A percentile compares a stretch with the other conserved stretches of the same genome.
These are phyloP conservation scores for Ogataea sp. DNA, from an alignment of 805 yeast species.

Conservation along the genomic window DNA sequence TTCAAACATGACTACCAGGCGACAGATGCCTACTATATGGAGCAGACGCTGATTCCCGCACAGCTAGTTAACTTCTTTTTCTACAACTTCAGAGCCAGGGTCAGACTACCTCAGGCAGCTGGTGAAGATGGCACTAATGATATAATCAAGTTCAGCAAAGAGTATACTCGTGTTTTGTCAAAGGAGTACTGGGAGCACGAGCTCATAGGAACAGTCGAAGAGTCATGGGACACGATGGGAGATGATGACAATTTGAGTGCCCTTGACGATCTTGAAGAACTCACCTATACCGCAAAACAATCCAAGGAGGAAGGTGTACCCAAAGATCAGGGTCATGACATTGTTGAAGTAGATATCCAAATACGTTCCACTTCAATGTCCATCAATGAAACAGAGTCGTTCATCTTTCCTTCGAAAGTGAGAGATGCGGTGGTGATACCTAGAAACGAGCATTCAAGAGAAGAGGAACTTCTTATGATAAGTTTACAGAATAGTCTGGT, in stretches of 20 bases:
- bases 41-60: constrained; percentile 18
- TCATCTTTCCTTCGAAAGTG: constrained; percentile 13
- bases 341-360: constrained; percentile 11
- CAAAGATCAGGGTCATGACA: constrained; percentile 1
- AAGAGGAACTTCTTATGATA: constrained; percentile 20
- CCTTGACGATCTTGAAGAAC: neutral
- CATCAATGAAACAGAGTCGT: constrained; percentile 11
- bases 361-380: constrained; percentile 17
- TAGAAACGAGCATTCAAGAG: constrained; percentile 10
- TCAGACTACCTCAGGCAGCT: too few species aligned
- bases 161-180: too few species aligned
- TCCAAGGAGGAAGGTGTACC: neutral
- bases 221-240: constrained; percentile 1
- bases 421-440: constrained; percentile 17
- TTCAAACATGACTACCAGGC: too few species aligned
- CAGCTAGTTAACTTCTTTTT: constrained; percentile 12
- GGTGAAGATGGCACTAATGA: too few species aligned
- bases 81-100: constrained; percentile 14
- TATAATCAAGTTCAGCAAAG: too few species aligned
- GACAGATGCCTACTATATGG: constrained; percentile 9
- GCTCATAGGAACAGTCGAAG: neutral
- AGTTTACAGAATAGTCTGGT: constrained; percentile 14
- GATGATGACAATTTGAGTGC: constrained; percentile 7
- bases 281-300: neutral
- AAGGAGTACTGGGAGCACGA: neutral